A percentile compares a stretch with the other conserved stretches of the same genome.
Conservation (phyloP, 176 grass and related monocot genomes). For the Pharus latifolius region DNA sequence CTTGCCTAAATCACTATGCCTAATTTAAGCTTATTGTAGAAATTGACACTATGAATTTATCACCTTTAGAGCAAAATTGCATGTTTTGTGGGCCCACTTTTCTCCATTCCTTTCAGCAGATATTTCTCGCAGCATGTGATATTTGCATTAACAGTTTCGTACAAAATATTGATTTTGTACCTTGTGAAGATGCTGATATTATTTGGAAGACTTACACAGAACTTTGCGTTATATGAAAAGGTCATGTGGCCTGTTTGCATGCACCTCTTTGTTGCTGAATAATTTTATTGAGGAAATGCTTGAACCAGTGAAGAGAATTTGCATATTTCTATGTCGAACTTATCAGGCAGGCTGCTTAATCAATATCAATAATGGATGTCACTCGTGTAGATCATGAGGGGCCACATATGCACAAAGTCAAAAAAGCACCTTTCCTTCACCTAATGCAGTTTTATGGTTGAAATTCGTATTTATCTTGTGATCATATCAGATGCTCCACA, state of each 20-base stretch:
- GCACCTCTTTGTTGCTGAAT: neutral
- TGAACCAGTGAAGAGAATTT: neutral
- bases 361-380: neutral
- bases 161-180: neutral
- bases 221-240: neutral
- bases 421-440: neutral
- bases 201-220: neutral
- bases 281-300: neutral
- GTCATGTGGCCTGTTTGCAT: neutral
- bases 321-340: neutral
- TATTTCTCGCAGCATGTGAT: neutral
- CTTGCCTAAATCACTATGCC: no score
- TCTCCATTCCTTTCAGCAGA: neutral
- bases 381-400: neutral
- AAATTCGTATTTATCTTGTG: neutral
- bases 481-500: conserved; percentile 25
- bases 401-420: neutral
- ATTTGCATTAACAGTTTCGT: neutral
- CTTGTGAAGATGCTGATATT: neutral
- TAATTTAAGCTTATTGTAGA: no score
- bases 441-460: neutral
- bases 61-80: no score
- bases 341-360: neutral
- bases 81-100: no score
- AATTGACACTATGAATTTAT: neutral